These are phyloP conservation scores for Termitomyces sp. DNA, from an alignment of 768 basidiomycete species.

Conservation along the genomic window DNA sequence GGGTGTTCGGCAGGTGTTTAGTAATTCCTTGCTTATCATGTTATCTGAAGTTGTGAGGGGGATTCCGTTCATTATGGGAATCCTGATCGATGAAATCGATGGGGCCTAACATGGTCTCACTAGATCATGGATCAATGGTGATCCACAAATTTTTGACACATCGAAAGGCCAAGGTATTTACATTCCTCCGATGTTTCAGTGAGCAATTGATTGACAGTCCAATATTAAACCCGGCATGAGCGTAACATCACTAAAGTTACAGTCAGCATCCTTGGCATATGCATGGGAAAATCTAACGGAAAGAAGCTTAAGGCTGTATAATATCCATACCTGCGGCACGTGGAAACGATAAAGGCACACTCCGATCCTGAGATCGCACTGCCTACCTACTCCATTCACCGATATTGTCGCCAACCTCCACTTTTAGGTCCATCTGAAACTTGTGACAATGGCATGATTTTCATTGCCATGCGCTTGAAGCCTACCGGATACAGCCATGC, in stretches of 20 bases:
- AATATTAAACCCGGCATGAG: background rate
- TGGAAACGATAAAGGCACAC: background rate
- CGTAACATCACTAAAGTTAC: background rate
- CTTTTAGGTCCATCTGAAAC: background rate
- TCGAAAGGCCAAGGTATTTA: background rate
- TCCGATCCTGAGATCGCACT: background rate
- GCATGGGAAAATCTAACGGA: background rate
- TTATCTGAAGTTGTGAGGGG: too few relatives aligned
- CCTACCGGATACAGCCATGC: background rate
- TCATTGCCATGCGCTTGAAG: background rate
- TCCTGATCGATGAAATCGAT: background rate
- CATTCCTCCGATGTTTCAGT: slow-evolving; percentile 1
- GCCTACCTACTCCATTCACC: slow-evolving; percentile 4
- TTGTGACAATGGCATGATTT: background rate
- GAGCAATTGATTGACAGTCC: background rate
- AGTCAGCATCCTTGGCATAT: background rate
- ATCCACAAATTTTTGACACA: slow-evolving; percentile 1
- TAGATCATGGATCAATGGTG: background rate
- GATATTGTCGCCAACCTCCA: background rate
- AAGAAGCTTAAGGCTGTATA: background rate
- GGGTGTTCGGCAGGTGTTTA: too few relatives aligned
- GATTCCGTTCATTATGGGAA: background rate
- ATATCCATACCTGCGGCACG: background rate
- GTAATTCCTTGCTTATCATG: too few relatives aligned
- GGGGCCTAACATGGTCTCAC: background rate